Base-by-base conservation (phyloP, 257 asterid species). In the Nicotiana paniculata region DNA sequence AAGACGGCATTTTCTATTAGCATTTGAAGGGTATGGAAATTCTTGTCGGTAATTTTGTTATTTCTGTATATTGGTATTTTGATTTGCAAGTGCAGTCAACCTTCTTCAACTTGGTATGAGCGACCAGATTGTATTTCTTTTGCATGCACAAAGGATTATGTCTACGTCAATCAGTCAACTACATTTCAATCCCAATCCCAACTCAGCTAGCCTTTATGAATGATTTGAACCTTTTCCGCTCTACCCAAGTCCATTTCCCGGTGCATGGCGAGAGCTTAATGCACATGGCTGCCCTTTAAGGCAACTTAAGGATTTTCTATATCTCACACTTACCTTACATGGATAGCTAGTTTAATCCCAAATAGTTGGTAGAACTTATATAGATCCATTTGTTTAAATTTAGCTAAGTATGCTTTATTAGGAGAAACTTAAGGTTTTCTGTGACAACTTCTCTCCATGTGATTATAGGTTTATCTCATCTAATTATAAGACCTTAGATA, bases 1-100 rank as follows among this genome's bases (percentile, higher is more conserved):
- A 88, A 93, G 92, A 77, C 87, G 93, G 37, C 97, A 96, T 84
- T 94, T 90, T 84, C 48, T 96, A 57, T 91, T 96, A 87, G 99
- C 98, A 83, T 76, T 88, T 84, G 98, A 96, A 86, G 87, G 90
- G 99, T 96, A 93, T 84, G 91, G 21, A 28, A 68, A 65, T 82
- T 66, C 62, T 51, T 74, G 62, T 74, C 12, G 63, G 12, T 21
- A 12, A 16, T 46, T 72, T 72, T 46, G 15, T 32, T 72, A 46
- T 21, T 70, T 46, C 78, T 72, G 78, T 46, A 21, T 46, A 17
- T 72, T 46, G 61, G 13, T 24, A 72, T 6, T 46, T 43, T 72
- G 61, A 61, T 12, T 39, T 39, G 61, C 61, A 24, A 46, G 21
- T 46, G 78, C 39, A 46, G 21, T 46, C 78, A 72, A 43, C 78